Evolutionary conservation across 2,329 filamentous ascomycete genomes (phyloP), one percentile per base, ranked within the genome.

Genomic region (Diaporthe longicolla): DNA sequence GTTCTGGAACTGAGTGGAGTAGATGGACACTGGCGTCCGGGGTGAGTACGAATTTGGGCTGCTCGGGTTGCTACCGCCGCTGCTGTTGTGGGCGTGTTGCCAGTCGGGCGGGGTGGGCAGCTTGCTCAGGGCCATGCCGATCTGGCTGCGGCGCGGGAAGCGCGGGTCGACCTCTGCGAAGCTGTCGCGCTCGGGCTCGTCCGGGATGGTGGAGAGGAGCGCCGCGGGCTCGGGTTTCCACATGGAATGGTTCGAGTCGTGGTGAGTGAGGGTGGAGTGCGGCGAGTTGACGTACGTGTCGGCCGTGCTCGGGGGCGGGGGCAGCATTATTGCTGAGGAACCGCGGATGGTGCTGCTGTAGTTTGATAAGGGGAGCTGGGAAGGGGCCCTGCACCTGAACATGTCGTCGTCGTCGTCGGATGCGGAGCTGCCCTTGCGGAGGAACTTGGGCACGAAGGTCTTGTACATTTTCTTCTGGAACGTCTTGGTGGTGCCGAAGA

Each of bases 401-500:
- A 40, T 32, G 40, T 68, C 57, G 63, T 65, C 61, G 55, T 68
- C 57, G 45, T n/a, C 9, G 55, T 65, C 55, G 37, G 19, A 15
- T 35, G 19, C 8, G 48, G 15, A 4, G 32, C 17, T 7, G 13
- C 63, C n/a, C 15, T 7, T 43, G 48, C 73, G 73, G 11, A 61
- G 57, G 48, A 63, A 69, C 9, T 8, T 35, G 17, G 78, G 78
- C 2, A 79, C 32, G 10, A 79, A 73, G 11, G 75, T 75, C 19
- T 43, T 59, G 43, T 71, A 74, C 73, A 79, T 72, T 35, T 77
- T 78, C 35, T 76, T 69, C 43, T 77, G 76, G 45, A 79, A 77
- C 2, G 77, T 75, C 45, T 77, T 77, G 17, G 78, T 79, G 3
- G 78, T 79, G 37, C 78, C 78, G 50, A 79, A 79, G 11, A 79